Evolutionary conservation across 140 eudicot genomes (phyloP), one percentile per base, ranked within the genome.

Genomic region (Erigeron philadelphicus): DNA sequence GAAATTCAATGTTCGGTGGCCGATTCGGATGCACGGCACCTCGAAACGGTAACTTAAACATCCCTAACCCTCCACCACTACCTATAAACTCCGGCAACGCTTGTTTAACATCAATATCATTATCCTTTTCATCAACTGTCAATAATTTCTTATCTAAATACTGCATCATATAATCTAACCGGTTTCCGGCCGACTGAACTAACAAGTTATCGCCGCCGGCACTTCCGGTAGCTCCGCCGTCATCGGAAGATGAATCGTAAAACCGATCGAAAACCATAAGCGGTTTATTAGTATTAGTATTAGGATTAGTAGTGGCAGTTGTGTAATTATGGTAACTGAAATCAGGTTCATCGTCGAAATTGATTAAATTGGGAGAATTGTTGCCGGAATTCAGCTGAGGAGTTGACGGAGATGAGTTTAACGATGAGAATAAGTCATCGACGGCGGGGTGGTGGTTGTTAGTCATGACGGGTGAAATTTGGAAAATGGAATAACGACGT

Each of bases 161-260:
- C 76, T 92, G 93, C 67, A 86, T 85, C 96, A 89, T 92, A 68
- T 91, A 86, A 79, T 88, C 98, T 13, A 92, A 74, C 63, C 90
- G 83, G 55, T 82, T 89, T 7, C 84, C 81, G 5, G 84, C 86
- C 35, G 78, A 69, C 53, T 74, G 74, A 15, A 75, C 46, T 16
- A 49, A 19, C 18, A 76, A 64, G 17, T 35, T 66, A 7, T 75
- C 75, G 1, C 74, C 67, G 6, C 58, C 71, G 4, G 62, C 5
- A 23, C 43, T 56, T 31, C 45, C 73, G 11, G 42, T 48, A 13
- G 41, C 66, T 8, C 42, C 81, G 21, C 66, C 64, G 0, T 86
- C 92, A 6, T 87, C 96, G 38, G 89, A 81, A 13, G 95, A 87
- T 0, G 96, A 85, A 58, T 77, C 81, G 75, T 79, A 81, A 76